phyloP scores from a whole-genome alignment of 2,329 filamentous ascomycete genomes.

The Penicillium sp. region DNA sequence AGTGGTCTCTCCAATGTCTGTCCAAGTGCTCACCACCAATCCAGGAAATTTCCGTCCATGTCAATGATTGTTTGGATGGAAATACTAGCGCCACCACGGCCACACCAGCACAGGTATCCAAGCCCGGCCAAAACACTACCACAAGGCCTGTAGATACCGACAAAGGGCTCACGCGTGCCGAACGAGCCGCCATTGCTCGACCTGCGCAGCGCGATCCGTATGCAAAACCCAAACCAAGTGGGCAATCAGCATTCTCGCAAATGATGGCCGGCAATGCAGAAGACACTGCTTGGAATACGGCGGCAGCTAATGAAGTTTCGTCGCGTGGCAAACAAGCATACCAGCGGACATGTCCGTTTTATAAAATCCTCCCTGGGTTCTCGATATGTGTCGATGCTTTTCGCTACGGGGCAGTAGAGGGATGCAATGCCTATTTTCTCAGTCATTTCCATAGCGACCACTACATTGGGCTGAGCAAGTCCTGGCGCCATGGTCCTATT shows the following conservation, averaged over 20 bases:
- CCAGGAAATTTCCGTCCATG: conserved; percentile 77
- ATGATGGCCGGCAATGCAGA: conserved; percentile 93
- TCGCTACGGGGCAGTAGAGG: conserved; percentile 88
- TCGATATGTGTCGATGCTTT: conserved; percentile 95
- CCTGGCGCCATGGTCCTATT: conserved; percentile 90
- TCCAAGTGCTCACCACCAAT: conserved; percentile 23
- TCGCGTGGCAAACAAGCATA: conserved; percentile 84
- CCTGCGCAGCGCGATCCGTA: conserved; percentile 83
- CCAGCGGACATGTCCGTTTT: conserved; percentile 91
- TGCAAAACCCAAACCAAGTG: conserved; percentile 45
- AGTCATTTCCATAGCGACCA: conserved; percentile 99
- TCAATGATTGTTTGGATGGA: conserved; percentile 90
- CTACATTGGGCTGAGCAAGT: conserved; percentile 85
- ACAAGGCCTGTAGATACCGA: conserved; percentile 15
- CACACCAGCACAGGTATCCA: not conserved
- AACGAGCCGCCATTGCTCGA: conserved; percentile 68
- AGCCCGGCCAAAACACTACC: conserved; percentile 3
- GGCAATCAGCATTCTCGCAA: conserved; percentile 79
- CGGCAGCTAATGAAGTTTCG: conserved; percentile 75
- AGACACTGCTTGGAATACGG: conserved; percentile 83
- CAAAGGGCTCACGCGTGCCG: conserved; percentile 57
- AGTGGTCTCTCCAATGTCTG: not conserved
- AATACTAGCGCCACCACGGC: conserved; percentile 62
- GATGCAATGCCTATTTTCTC: conserved; percentile 91
- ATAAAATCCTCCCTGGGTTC: conserved; percentile 94